These are phyloP conservation scores for Dipteronia dyeriana DNA, from an alignment of 345 rosid species.

Conservation along the genomic window DNA sequence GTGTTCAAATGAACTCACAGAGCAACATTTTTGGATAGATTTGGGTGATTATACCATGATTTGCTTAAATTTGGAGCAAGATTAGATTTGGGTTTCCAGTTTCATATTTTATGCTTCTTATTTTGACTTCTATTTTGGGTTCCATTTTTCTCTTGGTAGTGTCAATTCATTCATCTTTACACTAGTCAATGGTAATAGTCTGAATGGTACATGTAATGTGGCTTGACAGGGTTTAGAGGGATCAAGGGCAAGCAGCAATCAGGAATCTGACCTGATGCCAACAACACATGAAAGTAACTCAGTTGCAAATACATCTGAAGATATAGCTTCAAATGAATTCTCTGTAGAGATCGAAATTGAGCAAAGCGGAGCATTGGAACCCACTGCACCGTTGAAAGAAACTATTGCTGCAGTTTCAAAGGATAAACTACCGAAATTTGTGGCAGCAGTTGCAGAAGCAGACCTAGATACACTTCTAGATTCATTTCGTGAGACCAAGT, in stretches of 20 bases:
- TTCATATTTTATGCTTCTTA: background rate
- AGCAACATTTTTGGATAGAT: background rate
- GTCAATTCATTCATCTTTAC: background rate
- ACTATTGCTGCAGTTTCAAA: conserved; percentile 10
- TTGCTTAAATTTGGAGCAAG: background rate
- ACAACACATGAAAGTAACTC: conserved; percentile 8
- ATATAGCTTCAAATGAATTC: conserved; percentile 22
- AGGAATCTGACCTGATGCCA: conserved; percentile 29
- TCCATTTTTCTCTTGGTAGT: background rate
- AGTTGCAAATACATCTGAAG: conserved; percentile 25
- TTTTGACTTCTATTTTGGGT: too few relatives aligned
- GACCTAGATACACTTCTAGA: conserved; percentile 74
- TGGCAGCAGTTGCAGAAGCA: conserved; percentile 50
- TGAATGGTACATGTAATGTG: conserved; percentile 15
- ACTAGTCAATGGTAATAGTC: background rate
- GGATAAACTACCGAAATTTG: conserved; percentile 18
- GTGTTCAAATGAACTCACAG: background rate
- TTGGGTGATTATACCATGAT: background rate
- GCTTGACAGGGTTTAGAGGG: conserved; percentile 34
- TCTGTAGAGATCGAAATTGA: conserved; percentile 18
- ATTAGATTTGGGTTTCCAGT: background rate
- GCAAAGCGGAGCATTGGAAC: conserved; percentile 15
- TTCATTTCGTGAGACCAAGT: conserved; percentile 44
- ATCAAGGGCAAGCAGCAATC: conserved; percentile 19
- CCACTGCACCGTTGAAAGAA: background rate